Conservation (phyloP, 139 green algal genomes). For the Volvox africanus region DNA sequence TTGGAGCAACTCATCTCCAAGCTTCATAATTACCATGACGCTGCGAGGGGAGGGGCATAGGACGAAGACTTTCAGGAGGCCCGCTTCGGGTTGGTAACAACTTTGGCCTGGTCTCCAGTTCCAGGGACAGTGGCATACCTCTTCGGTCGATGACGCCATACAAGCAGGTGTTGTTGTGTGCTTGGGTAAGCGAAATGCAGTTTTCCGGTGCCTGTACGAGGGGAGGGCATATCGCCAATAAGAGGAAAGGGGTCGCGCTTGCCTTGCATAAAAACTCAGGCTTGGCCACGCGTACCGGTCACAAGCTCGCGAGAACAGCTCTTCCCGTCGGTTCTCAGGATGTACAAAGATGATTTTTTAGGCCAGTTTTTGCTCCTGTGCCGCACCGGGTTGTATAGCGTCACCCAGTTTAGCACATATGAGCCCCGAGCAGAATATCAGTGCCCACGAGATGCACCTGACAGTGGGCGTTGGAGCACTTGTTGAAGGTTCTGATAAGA, state of each 20-base stretch:
- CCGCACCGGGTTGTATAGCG: not conserved
- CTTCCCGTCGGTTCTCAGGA: slow-evolving; percentile 95
- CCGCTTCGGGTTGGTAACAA: no score
- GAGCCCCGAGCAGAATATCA: no score
- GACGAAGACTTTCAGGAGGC: no score
- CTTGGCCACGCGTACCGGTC: slow-evolving; percentile 67
- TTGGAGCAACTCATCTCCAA: slow-evolving; percentile 87
- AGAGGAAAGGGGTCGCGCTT: not conserved
- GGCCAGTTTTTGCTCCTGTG: slow-evolving; percentile 50
- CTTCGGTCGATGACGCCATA: slow-evolving; percentile 91
- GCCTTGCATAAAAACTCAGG: not conserved
- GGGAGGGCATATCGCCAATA: not conserved
- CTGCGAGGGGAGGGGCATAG: slow-evolving; percentile 54
- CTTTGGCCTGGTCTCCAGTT: no score
- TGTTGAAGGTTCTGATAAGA: slow-evolving; percentile 26
- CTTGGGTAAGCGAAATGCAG: slow-evolving; percentile 91
- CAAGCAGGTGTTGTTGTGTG: slow-evolving; percentile 97
- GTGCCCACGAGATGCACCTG: not conserved
- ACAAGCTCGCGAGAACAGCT: slow-evolving; percentile 93
- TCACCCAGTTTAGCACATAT: not conserved
- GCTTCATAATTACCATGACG: slow-evolving; percentile 97
- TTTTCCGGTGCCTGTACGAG: slow-evolving; percentile 72
- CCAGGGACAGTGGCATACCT: slow-evolving; percentile 61
- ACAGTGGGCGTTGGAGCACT: slow-evolving; percentile 25
- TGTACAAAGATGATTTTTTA: slow-evolving; percentile 81